These are phyloP conservation scores for Hymenoscyphus linearis DNA, from an alignment of 2,329 filamentous ascomycete species.

Conservation along the genomic window DNA sequence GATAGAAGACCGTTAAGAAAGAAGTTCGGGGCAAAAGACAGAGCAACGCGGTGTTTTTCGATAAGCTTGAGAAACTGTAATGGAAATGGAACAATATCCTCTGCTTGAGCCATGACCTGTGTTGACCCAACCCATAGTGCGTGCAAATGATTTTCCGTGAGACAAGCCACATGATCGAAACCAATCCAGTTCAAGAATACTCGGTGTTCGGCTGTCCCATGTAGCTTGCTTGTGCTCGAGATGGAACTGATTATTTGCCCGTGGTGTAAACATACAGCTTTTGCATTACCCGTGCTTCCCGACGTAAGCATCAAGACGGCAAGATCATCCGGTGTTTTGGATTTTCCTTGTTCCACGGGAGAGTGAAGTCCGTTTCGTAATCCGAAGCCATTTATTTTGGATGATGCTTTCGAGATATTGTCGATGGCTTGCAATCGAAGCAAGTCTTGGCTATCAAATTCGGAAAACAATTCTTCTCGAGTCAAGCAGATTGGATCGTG, in stretches of 20 bases:
- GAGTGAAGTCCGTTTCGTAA: too few relatives aligned
- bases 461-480: neutral
- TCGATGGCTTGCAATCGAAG: neutral
- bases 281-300: constrained; percentile 46
- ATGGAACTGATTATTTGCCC: constrained; percentile 39
- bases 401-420: neutral
- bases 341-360: neutral
- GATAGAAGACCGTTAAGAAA: constrained; percentile 29
- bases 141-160: constrained; percentile 48
- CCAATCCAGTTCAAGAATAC: constrained; percentile 37
- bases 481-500: constrained; percentile 11
- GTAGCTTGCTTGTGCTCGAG: constrained; percentile 34
- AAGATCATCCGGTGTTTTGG: constrained; percentile 8
- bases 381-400: neutral
- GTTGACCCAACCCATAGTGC: constrained; percentile 38
- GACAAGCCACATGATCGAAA: constrained; percentile 48
- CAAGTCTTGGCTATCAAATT: constrained; percentile 5
- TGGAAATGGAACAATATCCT: constrained; percentile 38
- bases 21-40: constrained; percentile 43
- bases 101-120: constrained; percentile 42
- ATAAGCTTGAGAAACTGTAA: constrained; percentile 36
- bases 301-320: constrained; percentile 47
- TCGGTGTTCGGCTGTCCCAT: constrained; percentile 29
- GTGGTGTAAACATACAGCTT: constrained; percentile 43
- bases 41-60: constrained; percentile 37